Base-by-base conservation (phyloP, 306 rosid genomes). In the Canavalia ensiformis region DNA sequence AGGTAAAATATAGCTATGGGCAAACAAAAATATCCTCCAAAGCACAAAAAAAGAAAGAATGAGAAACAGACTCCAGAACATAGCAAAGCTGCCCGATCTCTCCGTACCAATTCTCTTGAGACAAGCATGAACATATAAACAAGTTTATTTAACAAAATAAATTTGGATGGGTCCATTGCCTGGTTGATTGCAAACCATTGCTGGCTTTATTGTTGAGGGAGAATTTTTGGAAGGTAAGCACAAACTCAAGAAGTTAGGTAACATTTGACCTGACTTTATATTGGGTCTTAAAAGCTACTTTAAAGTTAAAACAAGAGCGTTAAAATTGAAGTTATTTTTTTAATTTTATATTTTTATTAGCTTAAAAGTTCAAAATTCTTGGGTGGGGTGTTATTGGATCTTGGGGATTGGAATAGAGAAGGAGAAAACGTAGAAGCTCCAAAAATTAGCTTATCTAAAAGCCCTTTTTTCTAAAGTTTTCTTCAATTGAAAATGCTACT, bases 31-130 rank as follows among this genome's bases (percentile, higher is more conserved):
- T 56, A 82, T 55, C 35, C 76, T 47, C 29, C 46, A 37, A 13
- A 56, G 76, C 13, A 49, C 69, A 11, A 49, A 58, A 82, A 35
- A 28, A 25, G 10, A 71, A 37, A 66, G 5, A 45, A 45, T 6
- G 33, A 65, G 45, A 74, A 62, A 71, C 9, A 41, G 59, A 64
- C 28, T 75, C 30, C 37, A 13, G 57, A 67, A 34, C 3, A 1
- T 35, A 58, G 72, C 69, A 50, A 80, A 69, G 52, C 41, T 69
- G 45, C 25, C 37, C 55, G 70, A 46, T 57, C 70, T 18, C 49
- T 55, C 3, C 57, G 49, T 30, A 69, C 3, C 30, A 75, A 47
- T 60, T 60, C 65, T 29, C 49, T 11, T 58, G 54, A 47, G 58
- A 55, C 47, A 56, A 68, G 58, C 29, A n/a, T 9, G 39, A 34